Evolutionary conservation across 192 early-diverging fungal genomes (phyloP).

Genomic region (Coemansia sp.): DNA sequence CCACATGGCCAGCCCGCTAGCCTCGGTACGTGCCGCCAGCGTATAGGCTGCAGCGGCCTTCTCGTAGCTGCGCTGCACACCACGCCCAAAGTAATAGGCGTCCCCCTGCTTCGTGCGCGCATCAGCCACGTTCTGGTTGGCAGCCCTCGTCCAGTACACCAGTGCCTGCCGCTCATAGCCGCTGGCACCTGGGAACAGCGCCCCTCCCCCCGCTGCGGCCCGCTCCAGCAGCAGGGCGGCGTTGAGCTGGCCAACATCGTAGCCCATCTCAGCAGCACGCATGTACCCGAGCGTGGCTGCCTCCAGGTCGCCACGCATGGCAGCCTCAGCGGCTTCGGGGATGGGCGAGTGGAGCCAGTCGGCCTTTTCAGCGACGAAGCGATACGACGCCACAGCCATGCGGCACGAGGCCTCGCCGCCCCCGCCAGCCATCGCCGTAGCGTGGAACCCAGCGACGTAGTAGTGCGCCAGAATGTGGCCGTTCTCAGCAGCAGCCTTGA

Average conservation of each 20-base stretch:
- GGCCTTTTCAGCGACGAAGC: slow-evolving; percentile 77
- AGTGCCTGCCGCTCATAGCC: slow-evolving; percentile 60
- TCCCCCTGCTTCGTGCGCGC: slow-evolving; percentile 92
- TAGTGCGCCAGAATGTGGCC: slow-evolving; percentile 71
- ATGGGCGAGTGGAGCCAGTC: slow-evolving; percentile 80
- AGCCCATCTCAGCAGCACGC: slow-evolving; percentile 86
- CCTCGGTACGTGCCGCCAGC: slow-evolving; percentile 74
- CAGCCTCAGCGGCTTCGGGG: slow-evolving; percentile 57
- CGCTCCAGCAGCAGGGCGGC: slow-evolving; percentile 86
- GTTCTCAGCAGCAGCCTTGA: slow-evolving; percentile 59
- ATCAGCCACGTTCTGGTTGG: slow-evolving; percentile 88
- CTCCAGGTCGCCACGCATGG: slow-evolving; percentile 63
- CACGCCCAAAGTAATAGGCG: slow-evolving; percentile 85
- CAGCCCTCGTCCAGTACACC: slow-evolving; percentile 90
- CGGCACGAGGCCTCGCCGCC: slow-evolving; percentile 59
- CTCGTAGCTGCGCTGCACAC: slow-evolving; percentile 62
- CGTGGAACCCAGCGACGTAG: slow-evolving; percentile 54
- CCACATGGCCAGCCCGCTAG: slow-evolving; percentile 87
- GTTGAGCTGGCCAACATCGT: slow-evolving; percentile 84
- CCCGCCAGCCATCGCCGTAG: slow-evolving; percentile 68
- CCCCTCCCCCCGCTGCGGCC: neutral
- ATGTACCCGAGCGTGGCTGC: slow-evolving; percentile 72
- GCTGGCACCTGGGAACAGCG: slow-evolving; percentile 11
- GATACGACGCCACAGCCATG: slow-evolving; percentile 70
- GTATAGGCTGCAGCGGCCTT: slow-evolving; percentile 82